These are phyloP conservation scores for Crithidia acanthocephali DNA, from an alignment of 208 protist genomes.

Conservation along the genomic window DNA sequence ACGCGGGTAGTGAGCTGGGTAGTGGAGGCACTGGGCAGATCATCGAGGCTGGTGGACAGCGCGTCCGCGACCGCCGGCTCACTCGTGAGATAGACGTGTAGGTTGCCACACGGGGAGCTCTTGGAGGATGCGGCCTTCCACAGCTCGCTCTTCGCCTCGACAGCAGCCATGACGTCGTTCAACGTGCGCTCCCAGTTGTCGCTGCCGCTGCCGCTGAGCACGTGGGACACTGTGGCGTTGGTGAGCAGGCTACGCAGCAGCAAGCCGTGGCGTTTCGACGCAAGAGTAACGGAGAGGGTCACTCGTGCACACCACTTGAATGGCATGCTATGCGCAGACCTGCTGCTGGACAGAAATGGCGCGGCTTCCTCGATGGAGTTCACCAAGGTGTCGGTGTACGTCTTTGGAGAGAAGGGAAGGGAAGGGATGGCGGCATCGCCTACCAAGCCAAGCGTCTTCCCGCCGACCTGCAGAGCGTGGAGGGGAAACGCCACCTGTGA, in stretches of 20 bases:
- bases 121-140: slow-evolving; percentile 1
- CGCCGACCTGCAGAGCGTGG: slow-evolving; percentile 4
- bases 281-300: slow-evolving; percentile 10
- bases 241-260: slow-evolving; percentile 8
- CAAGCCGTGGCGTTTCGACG: slow-evolving; percentile 14
- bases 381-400: slow-evolving; percentile 4
- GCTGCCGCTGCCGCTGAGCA: background rate
- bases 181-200: background rate
- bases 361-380: slow-evolving; percentile 2
- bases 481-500: background rate
- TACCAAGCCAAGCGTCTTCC: slow-evolving; percentile 15
- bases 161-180: background rate
- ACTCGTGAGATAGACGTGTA: slow-evolving; percentile 29
- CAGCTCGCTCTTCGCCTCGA: background rate
- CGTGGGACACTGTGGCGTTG: background rate
- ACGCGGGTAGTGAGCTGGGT: slow-evolving; percentile 36
- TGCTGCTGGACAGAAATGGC: background rate
- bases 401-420: slow-evolving; percentile 13
- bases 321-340: no score
- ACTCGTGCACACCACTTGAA: slow-evolving; percentile 26
- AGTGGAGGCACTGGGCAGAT: slow-evolving; percentile 1
- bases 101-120: background rate
- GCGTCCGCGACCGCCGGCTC: slow-evolving; percentile 7
- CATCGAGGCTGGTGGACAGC: slow-evolving; percentile 19
- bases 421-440: slow-evolving; percentile 11